Conservation (phyloP, 257 asterid genomes). For the Solanum appendiculatum region DNA sequence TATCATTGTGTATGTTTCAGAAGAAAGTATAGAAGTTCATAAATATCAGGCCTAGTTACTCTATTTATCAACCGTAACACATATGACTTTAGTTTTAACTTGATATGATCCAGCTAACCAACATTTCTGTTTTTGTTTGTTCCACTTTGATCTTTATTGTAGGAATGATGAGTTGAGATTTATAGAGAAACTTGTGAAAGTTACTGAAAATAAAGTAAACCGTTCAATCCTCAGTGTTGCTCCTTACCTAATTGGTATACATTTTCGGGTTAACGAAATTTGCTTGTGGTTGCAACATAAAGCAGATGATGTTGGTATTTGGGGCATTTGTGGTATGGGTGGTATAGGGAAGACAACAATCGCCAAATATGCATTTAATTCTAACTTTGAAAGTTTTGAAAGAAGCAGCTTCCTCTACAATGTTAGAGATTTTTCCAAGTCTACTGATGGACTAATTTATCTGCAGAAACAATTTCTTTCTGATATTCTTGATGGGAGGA, state of each 20-base stretch:
- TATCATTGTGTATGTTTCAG: too few species aligned
- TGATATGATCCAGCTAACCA: not conserved
- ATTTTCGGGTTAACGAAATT: not conserved
- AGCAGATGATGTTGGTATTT: not conserved
- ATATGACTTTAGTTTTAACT: too few species aligned
- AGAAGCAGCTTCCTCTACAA: constrained; percentile 3
- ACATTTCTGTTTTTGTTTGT: not conserved
- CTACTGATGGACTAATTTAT: not conserved
- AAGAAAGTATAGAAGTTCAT: too few species aligned
- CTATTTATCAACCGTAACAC: too few species aligned
- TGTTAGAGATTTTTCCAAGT: not conserved
- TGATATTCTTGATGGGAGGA: not conserved
- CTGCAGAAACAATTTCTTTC: not conserved
- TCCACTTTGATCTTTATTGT: not conserved
- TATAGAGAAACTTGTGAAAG: not conserved
- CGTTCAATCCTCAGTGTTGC: not conserved
- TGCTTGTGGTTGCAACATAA: not conserved
- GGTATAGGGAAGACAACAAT: not conserved
- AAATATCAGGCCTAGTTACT: too few species aligned
- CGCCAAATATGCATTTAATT: not conserved
- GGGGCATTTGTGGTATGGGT: not conserved
- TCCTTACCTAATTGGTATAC: constrained; percentile 8
- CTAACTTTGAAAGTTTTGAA: not conserved
- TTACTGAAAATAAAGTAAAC: not conserved
- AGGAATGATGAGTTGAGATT: constrained; percentile 9